These are phyloP conservation scores for Phallus indusiatus DNA, from an alignment of 768 basidiomycete species.

Conservation along the genomic window DNA sequence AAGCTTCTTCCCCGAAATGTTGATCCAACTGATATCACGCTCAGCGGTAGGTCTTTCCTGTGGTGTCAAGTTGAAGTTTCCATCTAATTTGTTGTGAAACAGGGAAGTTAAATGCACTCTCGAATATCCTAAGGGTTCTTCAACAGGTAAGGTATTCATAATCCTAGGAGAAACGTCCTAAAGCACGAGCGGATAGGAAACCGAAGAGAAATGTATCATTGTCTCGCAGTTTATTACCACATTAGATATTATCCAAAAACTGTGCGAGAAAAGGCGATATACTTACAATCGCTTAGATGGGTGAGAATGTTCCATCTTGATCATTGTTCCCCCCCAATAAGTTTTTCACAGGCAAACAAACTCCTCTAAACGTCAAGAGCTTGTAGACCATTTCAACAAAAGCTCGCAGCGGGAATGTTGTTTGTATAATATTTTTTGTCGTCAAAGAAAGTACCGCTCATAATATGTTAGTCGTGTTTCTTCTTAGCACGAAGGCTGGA, in stretches of 20 bases:
- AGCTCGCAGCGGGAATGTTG: constrained; percentile 62
- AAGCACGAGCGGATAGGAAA: constrained; percentile 33
- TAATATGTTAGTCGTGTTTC: constrained; percentile 62
- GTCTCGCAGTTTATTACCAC: constrained; percentile 97
- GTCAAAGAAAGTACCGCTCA: not conserved
- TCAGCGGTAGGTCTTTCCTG: constrained; percentile 56
- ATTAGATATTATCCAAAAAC: constrained; percentile 82
- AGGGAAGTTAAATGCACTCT: constrained; percentile 71
- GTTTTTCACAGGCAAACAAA: constrained; percentile 54
- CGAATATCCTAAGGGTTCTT: constrained; percentile 51
- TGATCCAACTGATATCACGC: constrained; percentile 57
- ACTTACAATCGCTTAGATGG: constrained; percentile 84
- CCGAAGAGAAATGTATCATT: constrained; percentile 89
- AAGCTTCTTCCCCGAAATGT: constrained; percentile 50
- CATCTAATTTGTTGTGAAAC: not conserved
- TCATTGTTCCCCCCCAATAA: not conserved
- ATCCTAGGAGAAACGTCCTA: not conserved
- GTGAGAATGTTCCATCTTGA: constrained; percentile 26
- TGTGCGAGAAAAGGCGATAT: constrained; percentile 68
- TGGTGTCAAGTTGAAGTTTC: not conserved
- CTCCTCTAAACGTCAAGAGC: constrained; percentile 68
- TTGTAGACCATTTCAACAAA: constrained; percentile 84
- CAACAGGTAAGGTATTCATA: constrained; percentile 34
- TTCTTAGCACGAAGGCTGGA: constrained; percentile 91
- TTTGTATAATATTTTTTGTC: constrained; percentile 27